Percentiles rank a stretch among this genome's conserved stretches.
Conservation (phyloP, 1,139 yeast genomes). For the Scheffersomyces quercinus region DNA sequence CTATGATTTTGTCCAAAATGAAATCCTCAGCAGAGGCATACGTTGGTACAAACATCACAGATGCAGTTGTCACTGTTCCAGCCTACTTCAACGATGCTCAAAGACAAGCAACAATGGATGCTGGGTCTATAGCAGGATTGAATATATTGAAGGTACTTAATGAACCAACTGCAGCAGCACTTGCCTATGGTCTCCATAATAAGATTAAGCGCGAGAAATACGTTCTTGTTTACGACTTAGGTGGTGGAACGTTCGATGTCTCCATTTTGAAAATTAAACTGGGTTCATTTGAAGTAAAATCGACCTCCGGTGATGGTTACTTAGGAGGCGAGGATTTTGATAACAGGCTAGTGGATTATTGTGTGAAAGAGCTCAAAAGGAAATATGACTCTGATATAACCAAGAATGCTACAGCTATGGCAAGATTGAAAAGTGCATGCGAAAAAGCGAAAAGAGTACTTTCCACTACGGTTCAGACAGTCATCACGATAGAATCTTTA, state of each 20-base stretch:
- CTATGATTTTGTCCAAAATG: conserved; percentile 91
- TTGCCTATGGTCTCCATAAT: conserved; percentile 89
- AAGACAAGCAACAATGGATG: conserved; percentile 98
- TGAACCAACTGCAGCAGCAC: conserved; percentile 98
- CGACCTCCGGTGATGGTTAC: conserved; percentile 57
- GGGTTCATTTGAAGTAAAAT: conserved; percentile 53
- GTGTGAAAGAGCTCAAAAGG: conserved; percentile 82
- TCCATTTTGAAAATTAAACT: conserved; percentile 52
- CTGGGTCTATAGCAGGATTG: conserved; percentile 95
- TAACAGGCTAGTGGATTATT: conserved; percentile 82
- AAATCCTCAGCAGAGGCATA: conserved; percentile 91
- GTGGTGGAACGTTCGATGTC: conserved; percentile 59
- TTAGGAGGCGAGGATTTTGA: conserved; percentile 93
- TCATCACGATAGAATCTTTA: conserved; percentile 93
- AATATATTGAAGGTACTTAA: conserved; percentile 92
- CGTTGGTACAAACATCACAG: conserved; percentile 83
- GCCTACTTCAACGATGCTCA: conserved; percentile 98
- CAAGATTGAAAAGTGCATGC: conserved; percentile 91
- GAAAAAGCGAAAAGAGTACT: conserved; percentile 96
- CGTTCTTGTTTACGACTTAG: conserved; percentile 53
- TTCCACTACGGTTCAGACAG: conserved; percentile 84
- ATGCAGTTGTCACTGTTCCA: conserved; percentile 95
- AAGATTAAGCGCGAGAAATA: conserved; percentile 58
- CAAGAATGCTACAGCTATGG: conserved; percentile 73
- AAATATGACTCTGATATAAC: conserved; percentile 79